Percentiles rank a stretch among this genome's conserved stretches.
Evolutionary conservation across 176 grass and related monocot species (phyloP).

Genomic region (Musa acuminata): DNA sequence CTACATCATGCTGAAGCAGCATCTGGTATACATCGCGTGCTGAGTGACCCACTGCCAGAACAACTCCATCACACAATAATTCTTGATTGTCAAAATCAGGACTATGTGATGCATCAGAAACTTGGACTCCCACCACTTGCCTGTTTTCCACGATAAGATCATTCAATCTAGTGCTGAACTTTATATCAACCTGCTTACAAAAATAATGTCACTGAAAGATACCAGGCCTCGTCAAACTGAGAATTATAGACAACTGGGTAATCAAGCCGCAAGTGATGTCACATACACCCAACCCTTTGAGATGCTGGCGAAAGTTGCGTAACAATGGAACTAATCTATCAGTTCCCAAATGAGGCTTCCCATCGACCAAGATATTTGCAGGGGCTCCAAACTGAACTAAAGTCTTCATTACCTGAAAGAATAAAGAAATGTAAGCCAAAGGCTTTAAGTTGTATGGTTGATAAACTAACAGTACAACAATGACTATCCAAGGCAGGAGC

Average conservation of each 20-base stretch:
- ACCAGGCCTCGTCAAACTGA: neutral
- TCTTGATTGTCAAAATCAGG: constrained; percentile 46
- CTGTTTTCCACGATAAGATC: constrained; percentile 72
- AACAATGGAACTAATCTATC: constrained; percentile 84
- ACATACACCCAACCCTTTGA: constrained; percentile 78
- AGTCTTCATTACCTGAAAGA: constrained; percentile 73
- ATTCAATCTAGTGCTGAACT: constrained; percentile 75
- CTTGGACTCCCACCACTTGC: constrained; percentile 64
- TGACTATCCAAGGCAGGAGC: neutral
- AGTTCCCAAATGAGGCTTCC: constrained; percentile 93
- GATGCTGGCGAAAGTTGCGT: constrained; percentile 69
- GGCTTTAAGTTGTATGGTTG: neutral
- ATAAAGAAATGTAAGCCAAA: constrained; percentile 6
- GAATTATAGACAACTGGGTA: neutral
- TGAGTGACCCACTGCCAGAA: constrained; percentile 90
- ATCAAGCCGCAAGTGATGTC: constrained; percentile 17
- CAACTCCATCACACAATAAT: constrained; percentile 72
- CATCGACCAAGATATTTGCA: constrained; percentile 74
- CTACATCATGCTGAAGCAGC: constrained; percentile 62
- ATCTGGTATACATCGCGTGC: constrained; percentile 82
- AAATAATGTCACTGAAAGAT: constrained; percentile 15
- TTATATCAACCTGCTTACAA: constrained; percentile 67
- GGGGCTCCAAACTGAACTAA: constrained; percentile 93
- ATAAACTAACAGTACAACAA: neutral
- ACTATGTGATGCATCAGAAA: constrained; percentile 44